Conservation (phyloP, 2,329 filamentous ascomycete genomes). For the Ophiocordyceps robertsii region DNA sequence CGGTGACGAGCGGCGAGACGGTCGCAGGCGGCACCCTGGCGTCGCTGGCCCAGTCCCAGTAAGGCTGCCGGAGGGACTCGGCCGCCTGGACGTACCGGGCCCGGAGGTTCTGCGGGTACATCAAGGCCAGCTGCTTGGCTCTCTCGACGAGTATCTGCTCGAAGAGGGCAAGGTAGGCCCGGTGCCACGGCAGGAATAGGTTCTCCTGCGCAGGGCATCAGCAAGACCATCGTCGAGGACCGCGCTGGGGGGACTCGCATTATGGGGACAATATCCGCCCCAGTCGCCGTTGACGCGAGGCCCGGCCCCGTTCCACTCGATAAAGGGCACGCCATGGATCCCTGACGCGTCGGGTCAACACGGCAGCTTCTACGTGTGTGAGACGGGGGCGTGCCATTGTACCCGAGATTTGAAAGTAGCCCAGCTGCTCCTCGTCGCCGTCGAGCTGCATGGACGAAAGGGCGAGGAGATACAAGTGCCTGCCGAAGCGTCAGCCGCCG, state of each 20-base stretch:
- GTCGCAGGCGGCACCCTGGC: slow-evolving; percentile 26
- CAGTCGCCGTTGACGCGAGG: slow-evolving; percentile 13
- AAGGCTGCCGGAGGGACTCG: slow-evolving; percentile 31
- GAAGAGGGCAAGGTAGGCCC: slow-evolving; percentile 38
- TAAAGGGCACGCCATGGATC: slow-evolving; percentile 27
- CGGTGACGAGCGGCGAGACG: slow-evolving; percentile 17
- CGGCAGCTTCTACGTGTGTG: background rate
- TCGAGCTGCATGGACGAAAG: slow-evolving; percentile 28
- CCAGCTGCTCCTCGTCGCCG: slow-evolving; percentile 26
- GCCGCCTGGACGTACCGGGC: slow-evolving; percentile 29
- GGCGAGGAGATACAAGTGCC: slow-evolving; percentile 37
- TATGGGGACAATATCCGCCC: slow-evolving; percentile 32
- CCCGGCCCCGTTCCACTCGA: slow-evolving; percentile 29
- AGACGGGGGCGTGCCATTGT: slow-evolving; percentile 20
- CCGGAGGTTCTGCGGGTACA: slow-evolving; percentile 24
- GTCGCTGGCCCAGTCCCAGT: slow-evolving; percentile 40
- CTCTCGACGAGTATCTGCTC: slow-evolving; percentile 41
- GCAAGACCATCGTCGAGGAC: slow-evolving; percentile 5
- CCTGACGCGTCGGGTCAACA: slow-evolving; percentile 11
- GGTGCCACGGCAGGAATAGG: slow-evolving; percentile 42
- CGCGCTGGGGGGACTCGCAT: slow-evolving; percentile 18
- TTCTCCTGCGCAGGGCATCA: slow-evolving; percentile 22
- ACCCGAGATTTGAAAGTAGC: slow-evolving; percentile 38
- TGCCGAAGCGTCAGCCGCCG: slow-evolving; percentile 3
- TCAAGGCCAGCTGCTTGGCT: slow-evolving; percentile 30